Base-by-base conservation (phyloP, 192 early-diverging fungal genomes). In the Coemansia sp. region DNA sequence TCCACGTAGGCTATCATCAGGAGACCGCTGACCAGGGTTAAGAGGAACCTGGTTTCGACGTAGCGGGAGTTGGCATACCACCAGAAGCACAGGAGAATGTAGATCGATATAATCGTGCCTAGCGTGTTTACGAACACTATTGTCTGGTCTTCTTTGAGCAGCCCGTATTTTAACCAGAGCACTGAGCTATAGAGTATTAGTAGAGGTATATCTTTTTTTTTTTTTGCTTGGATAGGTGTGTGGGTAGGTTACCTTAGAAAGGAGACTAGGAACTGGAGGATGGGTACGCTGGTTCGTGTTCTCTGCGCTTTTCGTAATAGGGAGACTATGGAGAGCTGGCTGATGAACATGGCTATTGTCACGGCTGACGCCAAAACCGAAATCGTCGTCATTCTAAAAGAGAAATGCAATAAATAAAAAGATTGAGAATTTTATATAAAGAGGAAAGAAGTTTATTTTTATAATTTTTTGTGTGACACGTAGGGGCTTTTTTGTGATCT, bases 101-200 rank as follows among this genome's bases (percentile, higher is more conserved):
- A 82, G 12, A 71, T 7, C 5, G 79, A 42, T 0, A 82, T 64
- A 0, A 70, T 10, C 12, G 48, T 50, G 5, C 79, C 79, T 1
- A 75, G 15, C 0, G 6, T 14, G 44, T 82, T 82, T 0, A 82
- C 74, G 3, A 70, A 8, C 10, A 32, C 17, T 1, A 82, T 48
- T 2, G 74, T 64, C 0, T 38, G 27, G 66, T 82, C 79, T 31
- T 45, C 19, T 5, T 67, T 69, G 4, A 82, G 53, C 29, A 76
- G 45, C 25, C 79, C 79, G 68, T 82, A 82, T 34, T 82, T 82
- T 39, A 71, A 42, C 79, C 79, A 82, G 11, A 82, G 62, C 17
- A 82, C 53, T 5, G 70, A 76, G 59, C 70, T 68, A 68, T 6
- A 44, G 19, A 23, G 3, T 44, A 17, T 44, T 44, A 48, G 46